phyloP scores from a whole-genome alignment of 2,329 filamentous ascomycete species.

The Talaromyces sp. region DNA sequence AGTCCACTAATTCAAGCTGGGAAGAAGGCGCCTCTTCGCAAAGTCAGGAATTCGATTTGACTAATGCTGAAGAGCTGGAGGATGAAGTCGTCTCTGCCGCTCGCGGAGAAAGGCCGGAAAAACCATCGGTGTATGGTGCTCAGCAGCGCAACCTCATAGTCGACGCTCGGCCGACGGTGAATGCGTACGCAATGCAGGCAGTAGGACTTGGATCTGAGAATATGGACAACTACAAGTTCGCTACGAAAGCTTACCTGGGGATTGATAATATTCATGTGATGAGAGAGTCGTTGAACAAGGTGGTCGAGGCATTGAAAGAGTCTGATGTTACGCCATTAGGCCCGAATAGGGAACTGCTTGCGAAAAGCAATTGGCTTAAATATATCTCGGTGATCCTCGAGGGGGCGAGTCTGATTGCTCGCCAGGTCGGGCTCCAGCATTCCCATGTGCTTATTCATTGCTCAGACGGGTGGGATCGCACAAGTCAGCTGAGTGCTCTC shows the following conservation, averaged over 20 bases:
- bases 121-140: constrained; percentile 75
- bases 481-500: constrained; percentile 86
- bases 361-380: constrained; percentile 84
- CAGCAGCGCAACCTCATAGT: constrained; percentile 94
- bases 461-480: constrained; percentile 97
- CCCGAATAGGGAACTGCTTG: constrained; percentile 75
- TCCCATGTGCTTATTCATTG: constrained; percentile 96
- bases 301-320: constrained; percentile 87
- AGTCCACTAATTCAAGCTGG: constrained; percentile 50
- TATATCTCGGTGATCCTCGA: constrained; percentile 83
- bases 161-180: constrained; percentile 89
- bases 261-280: constrained; percentile 99
- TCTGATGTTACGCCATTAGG: constrained; percentile 80
- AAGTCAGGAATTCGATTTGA: constrained; percentile 50
- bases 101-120: constrained; percentile 59
- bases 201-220: constrained; percentile 93
- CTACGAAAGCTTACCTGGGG: constrained; percentile 84
- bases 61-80: constrained; percentile 64
- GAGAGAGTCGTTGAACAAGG: constrained; percentile 82
- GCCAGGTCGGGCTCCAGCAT: constrained; percentile 85
- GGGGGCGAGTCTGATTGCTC: constrained; percentile 77
- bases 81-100: constrained; percentile 61
- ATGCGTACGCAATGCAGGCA: constrained; percentile 91
- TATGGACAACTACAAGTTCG: constrained; percentile 94
- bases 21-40: constrained; percentile 43